These are phyloP conservation scores for Solanum tarijense DNA, from an alignment of 257 asterid species.

Conservation along the genomic window DNA sequence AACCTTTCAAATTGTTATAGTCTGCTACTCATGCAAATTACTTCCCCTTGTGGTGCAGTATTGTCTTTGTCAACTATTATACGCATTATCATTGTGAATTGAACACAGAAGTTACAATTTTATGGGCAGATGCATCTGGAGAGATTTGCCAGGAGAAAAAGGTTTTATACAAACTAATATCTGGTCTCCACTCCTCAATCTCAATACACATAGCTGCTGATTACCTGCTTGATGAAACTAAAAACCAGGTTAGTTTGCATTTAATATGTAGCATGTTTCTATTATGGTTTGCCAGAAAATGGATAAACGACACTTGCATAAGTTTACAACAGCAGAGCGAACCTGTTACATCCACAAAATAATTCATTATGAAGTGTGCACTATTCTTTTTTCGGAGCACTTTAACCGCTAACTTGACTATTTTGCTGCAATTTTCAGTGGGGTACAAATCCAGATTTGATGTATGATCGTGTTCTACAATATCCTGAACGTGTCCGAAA, in stretches of 20 bases:
- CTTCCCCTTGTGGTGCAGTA: background rate
- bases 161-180: constrained; percentile 75
- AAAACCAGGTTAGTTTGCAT: constrained; percentile 38
- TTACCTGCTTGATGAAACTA: constrained; percentile 78
- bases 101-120: background rate
- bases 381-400: background rate
- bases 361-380: background rate
- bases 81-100: background rate
- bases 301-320: background rate
- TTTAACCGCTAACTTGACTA: constrained; percentile 5
- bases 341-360: background rate
- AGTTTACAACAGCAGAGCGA: background rate
- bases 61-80: background rate
- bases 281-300: background rate
- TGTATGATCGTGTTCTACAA: constrained; percentile 75
- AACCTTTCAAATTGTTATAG: background rate
- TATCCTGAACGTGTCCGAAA: constrained; percentile 87
- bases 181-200: constrained; percentile 91
- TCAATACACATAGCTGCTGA: constrained; percentile 81
- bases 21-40: background rate
- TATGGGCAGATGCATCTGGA: constrained; percentile 62
- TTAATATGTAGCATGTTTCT: background rate
- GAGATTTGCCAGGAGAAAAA: constrained; percentile 82
- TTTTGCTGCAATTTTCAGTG: constrained; percentile 47
- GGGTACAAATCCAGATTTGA: constrained; percentile 73